Percentiles rank a stretch among this genome's conserved stretches.
Conservation (phyloP, 2,329 filamentous ascomycete genomes). For the Fusarium xylarioides region DNA sequence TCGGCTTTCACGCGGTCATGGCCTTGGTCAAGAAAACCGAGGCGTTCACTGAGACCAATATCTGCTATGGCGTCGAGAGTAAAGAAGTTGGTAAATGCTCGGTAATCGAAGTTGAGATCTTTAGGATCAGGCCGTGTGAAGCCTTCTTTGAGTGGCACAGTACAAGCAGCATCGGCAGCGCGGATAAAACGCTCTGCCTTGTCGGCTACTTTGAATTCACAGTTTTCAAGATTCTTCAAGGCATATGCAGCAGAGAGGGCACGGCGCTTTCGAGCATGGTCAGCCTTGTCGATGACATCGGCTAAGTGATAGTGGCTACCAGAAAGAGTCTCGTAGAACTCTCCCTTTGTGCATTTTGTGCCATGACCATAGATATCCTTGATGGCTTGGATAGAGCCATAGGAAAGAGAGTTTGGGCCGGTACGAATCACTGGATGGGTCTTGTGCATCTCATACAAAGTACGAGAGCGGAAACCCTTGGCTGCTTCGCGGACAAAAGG, state of each 20-base stretch:
- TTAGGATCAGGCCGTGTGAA: conserved; percentile 39
- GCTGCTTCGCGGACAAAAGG: conserved; percentile 34
- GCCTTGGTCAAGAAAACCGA: conserved; percentile 61
- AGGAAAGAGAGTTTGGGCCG: conserved; percentile 42
- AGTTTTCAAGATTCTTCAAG: conserved; percentile 61
- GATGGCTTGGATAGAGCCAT: conserved; percentile 34
- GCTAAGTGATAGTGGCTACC: conserved; percentile 62
- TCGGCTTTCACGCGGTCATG: conserved; percentile 55
- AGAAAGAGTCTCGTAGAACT: conserved; percentile 55
- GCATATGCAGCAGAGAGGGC: conserved; percentile 61
- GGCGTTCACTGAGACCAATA: conserved; percentile 61
- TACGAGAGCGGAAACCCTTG: conserved; percentile 53
- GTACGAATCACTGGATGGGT: conserved; percentile 47
- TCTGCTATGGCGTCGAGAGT: conserved; percentile 65
- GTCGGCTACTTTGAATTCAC: conserved; percentile 65
- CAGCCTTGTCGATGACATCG: conserved; percentile 60
- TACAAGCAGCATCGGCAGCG: conserved; percentile 55
- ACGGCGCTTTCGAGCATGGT: conserved; percentile 62
- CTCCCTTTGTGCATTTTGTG: conserved; percentile 60
- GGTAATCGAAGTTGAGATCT: conserved; percentile 60
- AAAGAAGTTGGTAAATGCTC: conserved; percentile 63
- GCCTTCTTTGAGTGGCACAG: conserved; percentile 46
- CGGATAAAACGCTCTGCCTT: conserved; percentile 56
- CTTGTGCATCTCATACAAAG: conserved; percentile 59
- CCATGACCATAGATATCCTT: conserved; percentile 55